Evolutionary conservation across 2,329 filamentous ascomycete species (phyloP).

Genomic region (Pseudodiploospora longispora): DNA sequence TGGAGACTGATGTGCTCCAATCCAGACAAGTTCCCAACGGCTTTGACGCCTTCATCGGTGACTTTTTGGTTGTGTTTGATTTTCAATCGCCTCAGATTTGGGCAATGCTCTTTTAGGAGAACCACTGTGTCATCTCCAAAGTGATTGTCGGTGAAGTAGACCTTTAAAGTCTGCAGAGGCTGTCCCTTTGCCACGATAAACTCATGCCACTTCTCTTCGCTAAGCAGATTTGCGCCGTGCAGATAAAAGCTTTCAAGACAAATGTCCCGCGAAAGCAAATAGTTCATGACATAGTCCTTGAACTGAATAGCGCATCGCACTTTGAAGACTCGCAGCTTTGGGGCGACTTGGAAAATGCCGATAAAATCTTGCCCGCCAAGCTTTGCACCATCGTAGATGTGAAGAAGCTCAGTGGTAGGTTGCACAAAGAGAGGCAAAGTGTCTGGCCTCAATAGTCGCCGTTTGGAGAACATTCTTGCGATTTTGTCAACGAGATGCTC

Average conservation of each 20-base stretch:
- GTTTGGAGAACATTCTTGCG: slow-evolving; percentile 52
- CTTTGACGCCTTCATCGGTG: slow-evolving; percentile 54
- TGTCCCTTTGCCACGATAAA: slow-evolving; percentile 60
- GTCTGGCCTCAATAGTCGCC: slow-evolving; percentile 43
- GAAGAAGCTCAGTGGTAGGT: slow-evolving; percentile 40
- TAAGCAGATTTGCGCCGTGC: slow-evolving; percentile 76
- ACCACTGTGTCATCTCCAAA: slow-evolving; percentile 64
- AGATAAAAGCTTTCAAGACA: slow-evolving; percentile 67
- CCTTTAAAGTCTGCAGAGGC: slow-evolving; percentile 58
- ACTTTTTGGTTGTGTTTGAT: slow-evolving; percentile 72
- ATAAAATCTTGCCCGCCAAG: slow-evolving; percentile 70
- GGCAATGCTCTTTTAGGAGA: slow-evolving; percentile 55
- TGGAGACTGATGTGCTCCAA: slow-evolving; percentile 72
- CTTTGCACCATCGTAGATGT: slow-evolving; percentile 52
- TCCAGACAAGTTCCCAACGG: slow-evolving; percentile 52
- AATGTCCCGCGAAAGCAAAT: slow-evolving; percentile 64
- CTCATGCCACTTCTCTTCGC: slow-evolving; percentile 64
- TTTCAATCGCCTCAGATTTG: slow-evolving; percentile 66
- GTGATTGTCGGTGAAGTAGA: slow-evolving; percentile 78
- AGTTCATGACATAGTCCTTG: slow-evolving; percentile 77
- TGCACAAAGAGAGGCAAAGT: slow-evolving; percentile 52
- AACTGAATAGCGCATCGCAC: slow-evolving; percentile 84
- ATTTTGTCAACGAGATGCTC: slow-evolving; percentile 49
- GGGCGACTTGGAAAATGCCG: slow-evolving; percentile 69
- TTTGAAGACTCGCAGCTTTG: slow-evolving; percentile 61